Evolutionary conservation across 306 rosid genomes (phyloP), one percentile per base, ranked within the genome.

Genomic region (Notholithocarpus densiflorus): DNA sequence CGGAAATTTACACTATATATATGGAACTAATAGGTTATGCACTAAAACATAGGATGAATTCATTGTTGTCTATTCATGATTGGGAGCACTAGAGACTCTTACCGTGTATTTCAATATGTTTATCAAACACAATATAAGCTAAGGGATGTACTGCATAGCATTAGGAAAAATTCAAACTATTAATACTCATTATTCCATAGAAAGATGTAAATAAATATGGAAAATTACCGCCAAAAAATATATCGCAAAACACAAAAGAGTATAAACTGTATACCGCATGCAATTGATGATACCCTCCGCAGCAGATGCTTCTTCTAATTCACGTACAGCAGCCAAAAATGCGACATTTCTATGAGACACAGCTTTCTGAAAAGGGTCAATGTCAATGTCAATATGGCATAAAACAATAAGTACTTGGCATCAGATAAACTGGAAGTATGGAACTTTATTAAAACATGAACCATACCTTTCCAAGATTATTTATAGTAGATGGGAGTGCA

Each of bases 251-350:
- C 9, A 34, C 59, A 9, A 4, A 73, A 56, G 7, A 29, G 26
- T 27, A 11, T 19, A 32, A 24, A n/a, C 76, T 23, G 21, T 68
- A 53, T 86, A 92, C 97, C 93, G n/a, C 92, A 87, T 86, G 87
- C 92, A 87, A 72, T 78, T 88, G 75, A 90, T 73, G 51, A 92
- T 83, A 57, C 83, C 48, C 43, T 92, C 89, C 52, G 80, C 78
- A 26, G 94, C 95, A 5, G 92, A 80, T 51, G 93, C 87, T 83
- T 92, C 97, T 90, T 92, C 89, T 60, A 92, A 82, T 1, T 87
- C 78, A 64, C 81, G 79, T 48, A 82, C 89, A 72, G 95, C 89
- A 31, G 88, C 92, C 76, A 78, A 51, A 80, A 84, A 80, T 27
- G 95, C 75, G 61, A 59, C 83, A 77, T 86, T 90, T 48, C 89